Evolutionary conservation across 257 asterid genomes (phyloP).

Genomic region (Ilex aquifolium): DNA sequence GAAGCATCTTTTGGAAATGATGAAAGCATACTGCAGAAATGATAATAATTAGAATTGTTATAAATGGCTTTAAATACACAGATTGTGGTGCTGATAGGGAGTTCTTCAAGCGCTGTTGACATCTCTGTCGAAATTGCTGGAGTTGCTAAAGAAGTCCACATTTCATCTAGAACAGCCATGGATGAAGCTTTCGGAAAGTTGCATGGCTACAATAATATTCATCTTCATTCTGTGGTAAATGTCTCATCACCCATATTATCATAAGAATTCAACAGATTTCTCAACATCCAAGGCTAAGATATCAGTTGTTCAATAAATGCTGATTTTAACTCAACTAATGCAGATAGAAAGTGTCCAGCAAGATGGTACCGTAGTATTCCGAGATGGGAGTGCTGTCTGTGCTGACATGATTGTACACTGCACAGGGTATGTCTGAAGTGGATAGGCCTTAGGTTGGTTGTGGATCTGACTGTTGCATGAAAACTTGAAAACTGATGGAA

Average conservation of each 20-base stretch:
- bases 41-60: too few relatives aligned
- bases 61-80: slow-evolving; percentile 19
- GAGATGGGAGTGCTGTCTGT: slow-evolving; percentile 40
- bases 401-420: slow-evolving; percentile 84
- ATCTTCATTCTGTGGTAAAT: slow-evolving; percentile 71
- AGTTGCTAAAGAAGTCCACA: slow-evolving; percentile 83
- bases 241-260: slow-evolving; percentile 6
- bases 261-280: slow-evolving; percentile 2
- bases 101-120: slow-evolving; percentile 82
- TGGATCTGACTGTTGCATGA: neutral
- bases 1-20: too few relatives aligned
- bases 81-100: slow-evolving; percentile 86
- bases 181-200: slow-evolving; percentile 37
- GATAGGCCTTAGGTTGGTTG: neutral
- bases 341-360: slow-evolving; percentile 52
- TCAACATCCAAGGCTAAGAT: neutral
- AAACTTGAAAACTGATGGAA: neutral
- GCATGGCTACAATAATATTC: slow-evolving; percentile 56
- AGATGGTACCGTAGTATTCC: slow-evolving; percentile 67
- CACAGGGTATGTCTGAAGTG: slow-evolving; percentile 61
- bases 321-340: slow-evolving; percentile 15
- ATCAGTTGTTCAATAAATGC: slow-evolving; percentile 8
- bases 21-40: too few relatives aligned
- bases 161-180: slow-evolving; percentile 57
- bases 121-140: slow-evolving; percentile 72